A percentile compares a stretch with the other conserved stretches of the same genome.
phyloP scores from a whole-genome alignment of 1,284 basidiomycete species.

The Trichosporon faecale region DNA sequence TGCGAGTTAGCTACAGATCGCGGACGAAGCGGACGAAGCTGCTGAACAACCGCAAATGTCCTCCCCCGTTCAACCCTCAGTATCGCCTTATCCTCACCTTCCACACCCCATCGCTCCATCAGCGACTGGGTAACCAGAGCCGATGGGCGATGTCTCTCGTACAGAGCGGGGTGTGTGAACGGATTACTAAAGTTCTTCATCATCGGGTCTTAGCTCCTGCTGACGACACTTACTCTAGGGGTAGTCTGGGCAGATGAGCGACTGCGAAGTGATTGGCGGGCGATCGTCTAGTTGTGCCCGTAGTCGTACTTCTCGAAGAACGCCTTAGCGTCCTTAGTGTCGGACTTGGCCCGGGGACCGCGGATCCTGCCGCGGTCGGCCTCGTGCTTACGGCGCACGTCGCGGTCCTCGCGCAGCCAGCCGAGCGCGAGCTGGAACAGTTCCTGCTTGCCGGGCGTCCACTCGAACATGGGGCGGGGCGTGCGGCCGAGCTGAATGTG shows the following conservation, averaged over 20 bases:
- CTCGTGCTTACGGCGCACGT: slow-evolving; percentile 61
- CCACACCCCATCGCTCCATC: slow-evolving; percentile 25
- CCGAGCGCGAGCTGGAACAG: slow-evolving; percentile 72
- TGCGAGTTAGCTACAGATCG: neutral
- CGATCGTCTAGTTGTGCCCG: neutral
- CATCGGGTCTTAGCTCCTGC: slow-evolving; percentile 22
- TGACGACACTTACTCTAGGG: neutral
- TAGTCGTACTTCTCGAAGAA: slow-evolving; percentile 79
- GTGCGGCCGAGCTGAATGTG: slow-evolving; percentile 77
- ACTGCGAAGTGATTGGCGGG: neutral
- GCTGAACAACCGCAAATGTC: neutral
- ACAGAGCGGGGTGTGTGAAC: slow-evolving; percentile 30
- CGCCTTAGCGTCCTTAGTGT: slow-evolving; percentile 66
- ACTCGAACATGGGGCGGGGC: slow-evolving; percentile 63
- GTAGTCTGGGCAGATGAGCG: neutral
- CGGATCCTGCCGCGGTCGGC: slow-evolving; percentile 60
- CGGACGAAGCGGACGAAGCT: no score
- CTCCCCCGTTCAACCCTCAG: slow-evolving; percentile 31
- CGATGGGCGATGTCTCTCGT: neutral
- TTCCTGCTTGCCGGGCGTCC: slow-evolving; percentile 59
- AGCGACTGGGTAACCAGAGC: neutral
- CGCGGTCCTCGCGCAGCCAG: slow-evolving; percentile 81
- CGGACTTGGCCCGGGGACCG: slow-evolving; percentile 59
- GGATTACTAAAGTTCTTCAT: slow-evolving; percentile 42
- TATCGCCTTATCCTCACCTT: slow-evolving; percentile 40